Percentiles rank a stretch among this genome's conserved stretches.
These are phyloP conservation scores for Solanum arcanum DNA, from an alignment of 257 asterid species.

Conservation along the genomic window DNA sequence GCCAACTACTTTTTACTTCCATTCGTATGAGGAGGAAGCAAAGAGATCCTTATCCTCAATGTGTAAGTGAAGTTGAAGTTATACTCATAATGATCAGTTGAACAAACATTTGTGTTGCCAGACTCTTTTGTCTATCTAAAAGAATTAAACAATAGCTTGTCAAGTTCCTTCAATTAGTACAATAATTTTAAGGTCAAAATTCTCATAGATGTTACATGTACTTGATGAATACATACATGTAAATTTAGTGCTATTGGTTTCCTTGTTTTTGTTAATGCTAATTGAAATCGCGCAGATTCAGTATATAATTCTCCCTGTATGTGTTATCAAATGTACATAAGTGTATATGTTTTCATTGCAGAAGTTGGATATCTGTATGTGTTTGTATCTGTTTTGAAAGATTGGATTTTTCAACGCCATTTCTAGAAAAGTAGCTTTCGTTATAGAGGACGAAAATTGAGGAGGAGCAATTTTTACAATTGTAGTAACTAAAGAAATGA, in stretches of 20 bases:
- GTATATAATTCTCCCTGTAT: background rate
- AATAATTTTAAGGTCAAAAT: background rate
- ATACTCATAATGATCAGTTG: background rate
- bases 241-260: background rate
- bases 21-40: too few relatives aligned
- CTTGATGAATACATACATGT: too few relatives aligned
- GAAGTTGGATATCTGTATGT: background rate
- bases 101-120: background rate
- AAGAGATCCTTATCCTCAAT: background rate
- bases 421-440: too few relatives aligned
- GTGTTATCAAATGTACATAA: background rate
- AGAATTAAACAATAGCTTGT: background rate
- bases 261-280: background rate
- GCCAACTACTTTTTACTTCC: too few relatives aligned
- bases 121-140: background rate
- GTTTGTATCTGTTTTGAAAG: background rate
- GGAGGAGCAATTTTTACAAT: too few relatives aligned
- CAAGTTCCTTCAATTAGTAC: background rate
- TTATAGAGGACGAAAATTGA: too few relatives aligned
- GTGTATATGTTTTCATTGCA: background rate
- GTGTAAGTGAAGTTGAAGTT: background rate
- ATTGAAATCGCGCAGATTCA: background rate
- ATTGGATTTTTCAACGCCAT: too few relatives aligned
- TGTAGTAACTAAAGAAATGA: too few relatives aligned
- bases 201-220: background rate